These are phyloP conservation scores for Conoideocrella luteorostrata DNA, from an alignment of 2,329 filamentous ascomycete species.

Conservation along the genomic window DNA sequence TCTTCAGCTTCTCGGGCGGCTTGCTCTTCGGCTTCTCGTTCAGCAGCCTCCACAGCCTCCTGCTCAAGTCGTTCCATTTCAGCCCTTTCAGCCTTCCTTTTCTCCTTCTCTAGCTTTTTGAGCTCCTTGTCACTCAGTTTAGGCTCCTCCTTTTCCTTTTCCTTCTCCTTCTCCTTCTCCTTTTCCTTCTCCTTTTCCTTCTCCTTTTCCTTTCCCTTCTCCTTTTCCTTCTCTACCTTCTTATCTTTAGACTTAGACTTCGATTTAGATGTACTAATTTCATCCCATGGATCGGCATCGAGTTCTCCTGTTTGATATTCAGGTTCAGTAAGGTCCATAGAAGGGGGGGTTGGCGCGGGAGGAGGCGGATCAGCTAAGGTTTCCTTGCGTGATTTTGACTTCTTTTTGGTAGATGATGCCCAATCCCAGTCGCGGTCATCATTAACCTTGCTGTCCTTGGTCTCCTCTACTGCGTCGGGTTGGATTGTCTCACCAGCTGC, in stretches of 20 bases:
- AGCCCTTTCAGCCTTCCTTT: constrained; percentile 37
- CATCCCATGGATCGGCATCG: constrained; percentile 29
- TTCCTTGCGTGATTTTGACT: constrained; percentile 34
- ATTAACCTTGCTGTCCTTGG: constrained; percentile 37
- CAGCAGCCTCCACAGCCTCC: constrained; percentile 18
- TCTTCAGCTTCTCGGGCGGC: constrained; percentile 22
- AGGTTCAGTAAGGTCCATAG: constrained; percentile 38
- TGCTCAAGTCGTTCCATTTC: constrained; percentile 25
- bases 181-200: constrained; percentile 26
- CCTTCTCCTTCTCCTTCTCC: constrained; percentile 32
- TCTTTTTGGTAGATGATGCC: constrained; percentile 36
- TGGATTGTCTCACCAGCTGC: constrained; percentile 40
- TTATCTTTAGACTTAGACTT: constrained; percentile 38
- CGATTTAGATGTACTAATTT: constrained; percentile 22
- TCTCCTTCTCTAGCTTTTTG: constrained; percentile 44
- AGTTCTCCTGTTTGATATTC: constrained; percentile 26
- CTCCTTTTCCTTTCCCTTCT: constrained; percentile 31
- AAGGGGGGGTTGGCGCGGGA: constrained; percentile 41
- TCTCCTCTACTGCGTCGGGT: constrained; percentile 39
- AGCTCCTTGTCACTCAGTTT: constrained; percentile 45
- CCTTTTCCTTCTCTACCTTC: constrained; percentile 21
- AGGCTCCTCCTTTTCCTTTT: constrained; percentile 31
- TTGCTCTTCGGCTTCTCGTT: constrained; percentile 25
- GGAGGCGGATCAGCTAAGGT: constrained; percentile 37
- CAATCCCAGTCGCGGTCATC: constrained; percentile 36